Base-by-base conservation (phyloP, 1,284 basidiomycete genomes). In the Pseudozyma thailandica region DNA sequence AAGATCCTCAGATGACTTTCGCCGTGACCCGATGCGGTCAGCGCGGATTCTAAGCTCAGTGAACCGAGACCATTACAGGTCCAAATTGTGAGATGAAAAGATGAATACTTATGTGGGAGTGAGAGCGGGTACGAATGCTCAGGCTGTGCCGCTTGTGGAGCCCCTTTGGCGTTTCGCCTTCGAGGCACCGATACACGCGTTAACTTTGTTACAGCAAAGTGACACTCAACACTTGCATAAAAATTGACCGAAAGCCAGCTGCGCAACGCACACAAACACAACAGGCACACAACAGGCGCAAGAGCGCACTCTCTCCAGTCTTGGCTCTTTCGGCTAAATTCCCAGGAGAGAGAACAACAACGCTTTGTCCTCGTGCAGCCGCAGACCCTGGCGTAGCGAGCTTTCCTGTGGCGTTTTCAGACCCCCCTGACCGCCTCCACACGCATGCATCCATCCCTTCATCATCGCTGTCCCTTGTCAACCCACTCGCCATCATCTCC, bases 221-320 rank as follows among this genome's bases (percentile, higher is more conserved):
- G n/a, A n/a, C n/a, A n/a, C n/a, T n/a, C n/a, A n/a, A n/a, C n/a
- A 26, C 25, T 38, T 38, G 47, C 47, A 49, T 43, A 18, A 42
- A 50, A 50, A 28, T 30, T 39, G 47, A 31, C 47, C 35, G 35
- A 35, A 38, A 21, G 45, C 47, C 6, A 38, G 35, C 23, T 48
- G 46, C 21, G 37, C 48, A 50, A 50, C 48, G 30, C 37, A 23
- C 48, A 26, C 23, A 28, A n/a, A n/a, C n/a, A n/a, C n/a, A n/a
- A n/a, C n/a, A n/a, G n/a, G n/a, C n/a, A n/a, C n/a, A n/a, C n/a
- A n/a, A n/a, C n/a, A n/a, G n/a, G n/a, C n/a, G n/a, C n/a, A n/a
- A n/a, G n/a, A n/a, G n/a, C n/a, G n/a, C n/a, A n/a, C 25, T 28
- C 13, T 10, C 45, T 33, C n/a, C 12, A 15, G 8, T 33, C 37